Evolutionary conservation across 352 stramenopile genomes (phyloP).

Genomic region (Pelagophyceae sp.): DNA sequence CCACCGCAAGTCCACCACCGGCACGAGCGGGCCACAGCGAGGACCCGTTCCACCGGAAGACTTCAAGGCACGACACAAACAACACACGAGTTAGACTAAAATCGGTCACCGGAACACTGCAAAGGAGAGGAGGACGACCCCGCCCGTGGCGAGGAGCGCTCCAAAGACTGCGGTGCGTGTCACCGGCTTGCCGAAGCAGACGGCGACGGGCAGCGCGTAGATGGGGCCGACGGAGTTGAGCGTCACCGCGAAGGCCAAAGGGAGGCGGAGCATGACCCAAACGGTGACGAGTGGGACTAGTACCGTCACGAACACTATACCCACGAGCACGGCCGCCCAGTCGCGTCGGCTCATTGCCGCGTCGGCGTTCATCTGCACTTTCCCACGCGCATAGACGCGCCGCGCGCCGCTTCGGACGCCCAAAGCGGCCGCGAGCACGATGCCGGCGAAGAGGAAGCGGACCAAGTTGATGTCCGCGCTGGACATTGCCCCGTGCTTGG

Average conservation of each 20-base stretch:
- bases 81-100: too few species aligned
- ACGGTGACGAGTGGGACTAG: conserved; percentile 22
- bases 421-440: conserved; percentile 28
- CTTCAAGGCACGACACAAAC: too few species aligned
- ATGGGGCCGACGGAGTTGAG: conserved; percentile 2
- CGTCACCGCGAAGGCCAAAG: not conserved
- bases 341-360: conserved; percentile 9
- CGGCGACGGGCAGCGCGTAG: not conserved
- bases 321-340: conserved; percentile 20
- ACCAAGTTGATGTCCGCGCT: conserved; percentile 21
- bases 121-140: conserved; percentile 20
- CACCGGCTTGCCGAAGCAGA: not conserved
- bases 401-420: not conserved
- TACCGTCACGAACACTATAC: conserved; percentile 13
- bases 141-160: not conserved
- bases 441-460: conserved; percentile 30
- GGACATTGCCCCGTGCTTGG: not conserved
- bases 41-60: too few species aligned
- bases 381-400: not conserved
- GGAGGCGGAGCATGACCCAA: not conserved
- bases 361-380: not conserved
- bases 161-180: not conserved
- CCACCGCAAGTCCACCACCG: too few species aligned
- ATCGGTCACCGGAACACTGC: too few species aligned
- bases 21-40: too few species aligned